These are phyloP conservation scores for Mikania micrantha DNA, from an alignment of 129 eudicot species.

Conservation along the genomic window DNA sequence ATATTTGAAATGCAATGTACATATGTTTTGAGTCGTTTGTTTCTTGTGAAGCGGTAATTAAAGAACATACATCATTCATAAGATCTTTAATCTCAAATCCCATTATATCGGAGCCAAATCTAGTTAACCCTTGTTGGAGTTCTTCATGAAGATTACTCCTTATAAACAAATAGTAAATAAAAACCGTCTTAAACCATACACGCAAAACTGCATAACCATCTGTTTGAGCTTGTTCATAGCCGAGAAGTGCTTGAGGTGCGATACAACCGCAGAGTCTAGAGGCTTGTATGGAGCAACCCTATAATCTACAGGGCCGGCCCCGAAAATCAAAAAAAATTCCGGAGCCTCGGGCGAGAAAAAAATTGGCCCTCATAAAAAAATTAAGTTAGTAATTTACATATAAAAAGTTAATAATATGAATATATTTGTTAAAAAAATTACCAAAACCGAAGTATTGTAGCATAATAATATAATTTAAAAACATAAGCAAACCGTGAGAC, in stretches of 20 bases:
- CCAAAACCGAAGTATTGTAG: too few species aligned
- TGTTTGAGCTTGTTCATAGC: slow-evolving; percentile 55
- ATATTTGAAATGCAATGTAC: not conserved
- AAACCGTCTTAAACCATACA: slow-evolving; percentile 22
- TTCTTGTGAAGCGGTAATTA: not conserved
- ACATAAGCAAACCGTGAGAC: too few species aligned
- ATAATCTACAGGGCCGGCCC: too few species aligned
- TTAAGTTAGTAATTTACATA: too few species aligned
- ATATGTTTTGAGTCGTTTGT: not conserved
- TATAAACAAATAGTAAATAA: not conserved
- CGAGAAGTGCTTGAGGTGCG: slow-evolving; percentile 54
- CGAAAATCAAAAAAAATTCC: too few species aligned
- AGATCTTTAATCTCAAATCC: slow-evolving; percentile 54
- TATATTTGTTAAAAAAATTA: too few species aligned
- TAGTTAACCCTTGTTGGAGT: slow-evolving; percentile 40
- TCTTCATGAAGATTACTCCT: slow-evolving; percentile 22
- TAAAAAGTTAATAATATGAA: too few species aligned
- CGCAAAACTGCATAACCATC: slow-evolving; percentile 60
- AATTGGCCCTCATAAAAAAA: too few species aligned
- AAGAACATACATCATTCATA: slow-evolving; percentile 41
- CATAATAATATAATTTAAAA: too few species aligned
- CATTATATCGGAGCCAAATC: slow-evolving; percentile 45
- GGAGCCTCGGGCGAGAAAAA: too few species aligned
- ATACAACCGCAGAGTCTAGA: slow-evolving; percentile 48
- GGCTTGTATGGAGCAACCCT: slow-evolving; percentile 52